phyloP scores from a whole-genome alignment of 2,329 filamentous ascomycete species.

The Ustilaginoidea virens region DNA sequence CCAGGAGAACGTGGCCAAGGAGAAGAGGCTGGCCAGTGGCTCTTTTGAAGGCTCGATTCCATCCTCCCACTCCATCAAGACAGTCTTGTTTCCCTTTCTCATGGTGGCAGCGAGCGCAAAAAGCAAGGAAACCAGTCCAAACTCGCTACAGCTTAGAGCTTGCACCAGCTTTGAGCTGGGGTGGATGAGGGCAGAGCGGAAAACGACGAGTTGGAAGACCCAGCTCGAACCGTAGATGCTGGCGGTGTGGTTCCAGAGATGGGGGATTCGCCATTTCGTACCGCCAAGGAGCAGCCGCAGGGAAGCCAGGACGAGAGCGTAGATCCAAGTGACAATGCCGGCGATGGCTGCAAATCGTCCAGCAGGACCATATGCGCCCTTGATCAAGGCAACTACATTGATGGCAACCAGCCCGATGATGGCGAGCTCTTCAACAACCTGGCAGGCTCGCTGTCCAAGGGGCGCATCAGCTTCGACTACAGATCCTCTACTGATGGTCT shows the following conservation, averaged over 20 bases:
- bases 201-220: constrained; percentile 59
- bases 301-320: constrained; percentile 58
- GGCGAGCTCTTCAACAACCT: constrained; percentile 60
- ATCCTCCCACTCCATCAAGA: constrained; percentile 78
- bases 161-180: constrained; percentile 48
- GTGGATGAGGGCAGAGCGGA: constrained; percentile 76
- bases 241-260: constrained; percentile 87
- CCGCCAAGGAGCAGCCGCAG: constrained; percentile 54
- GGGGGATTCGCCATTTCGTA: constrained; percentile 50
- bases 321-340: constrained; percentile 63
- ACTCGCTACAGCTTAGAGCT: constrained; percentile 55
- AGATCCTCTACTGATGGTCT: constrained; percentile 46
- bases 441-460: constrained; percentile 51
- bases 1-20: constrained; percentile 79
- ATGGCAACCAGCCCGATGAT: constrained; percentile 56
- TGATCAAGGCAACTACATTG: constrained; percentile 48
- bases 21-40: constrained; percentile 76
- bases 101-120: constrained; percentile 65
- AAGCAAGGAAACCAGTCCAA: constrained; percentile 58
- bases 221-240: constrained; percentile 71
- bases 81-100: constrained; percentile 80
- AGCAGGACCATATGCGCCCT: constrained; percentile 40
- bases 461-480: constrained; percentile 63
- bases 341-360: constrained; percentile 46
- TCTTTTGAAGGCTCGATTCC: constrained; percentile 77